Evolutionary conservation across 129 eudicot genomes (phyloP).

Genomic region (Solidago caesia): DNA sequence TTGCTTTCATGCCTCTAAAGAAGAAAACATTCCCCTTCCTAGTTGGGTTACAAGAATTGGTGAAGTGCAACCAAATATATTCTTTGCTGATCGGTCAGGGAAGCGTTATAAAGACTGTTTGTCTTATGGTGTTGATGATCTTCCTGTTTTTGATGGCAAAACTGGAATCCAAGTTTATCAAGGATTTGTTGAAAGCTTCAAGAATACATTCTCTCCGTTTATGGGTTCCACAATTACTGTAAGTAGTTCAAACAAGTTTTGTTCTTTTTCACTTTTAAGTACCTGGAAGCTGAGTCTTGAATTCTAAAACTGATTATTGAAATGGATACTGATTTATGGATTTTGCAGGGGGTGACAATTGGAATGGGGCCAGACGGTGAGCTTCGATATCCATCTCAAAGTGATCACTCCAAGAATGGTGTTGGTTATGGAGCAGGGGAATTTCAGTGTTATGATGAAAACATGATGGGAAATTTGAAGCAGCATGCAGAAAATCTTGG

Average conservation of each 20-base stretch:
- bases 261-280: background rate
- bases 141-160: slow-evolving; percentile 79
- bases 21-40: slow-evolving; percentile 57
- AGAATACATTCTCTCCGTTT: slow-evolving; percentile 45
- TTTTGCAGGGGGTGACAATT: slow-evolving; percentile 61
- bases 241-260: slow-evolving; percentile 27
- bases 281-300: background rate
- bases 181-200: slow-evolving; percentile 66
- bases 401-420: slow-evolving; percentile 21
- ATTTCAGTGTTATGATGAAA: slow-evolving; percentile 80
- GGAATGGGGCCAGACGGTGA: slow-evolving; percentile 96
- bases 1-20: slow-evolving; percentile 66
- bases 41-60: slow-evolving; percentile 65
- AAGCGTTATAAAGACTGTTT: slow-evolving; percentile 60
- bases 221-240: slow-evolving; percentile 86
- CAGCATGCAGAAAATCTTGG: slow-evolving; percentile 51
- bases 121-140: slow-evolving; percentile 69
- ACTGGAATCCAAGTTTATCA: slow-evolving; percentile 68
- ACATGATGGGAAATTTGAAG: slow-evolving; percentile 61
- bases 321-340: background rate
- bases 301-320: slow-evolving; percentile 1
- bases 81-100: slow-evolving; percentile 73
- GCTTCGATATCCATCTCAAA: slow-evolving; percentile 73
- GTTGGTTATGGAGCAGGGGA: slow-evolving; percentile 63
- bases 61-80: slow-evolving; percentile 54